Percentiles rank a stretch among this genome's conserved stretches.
These are phyloP conservation scores for Coemansia sp. DNA, from an alignment of 192 early-diverging fungal species.

Conservation along the genomic window DNA sequence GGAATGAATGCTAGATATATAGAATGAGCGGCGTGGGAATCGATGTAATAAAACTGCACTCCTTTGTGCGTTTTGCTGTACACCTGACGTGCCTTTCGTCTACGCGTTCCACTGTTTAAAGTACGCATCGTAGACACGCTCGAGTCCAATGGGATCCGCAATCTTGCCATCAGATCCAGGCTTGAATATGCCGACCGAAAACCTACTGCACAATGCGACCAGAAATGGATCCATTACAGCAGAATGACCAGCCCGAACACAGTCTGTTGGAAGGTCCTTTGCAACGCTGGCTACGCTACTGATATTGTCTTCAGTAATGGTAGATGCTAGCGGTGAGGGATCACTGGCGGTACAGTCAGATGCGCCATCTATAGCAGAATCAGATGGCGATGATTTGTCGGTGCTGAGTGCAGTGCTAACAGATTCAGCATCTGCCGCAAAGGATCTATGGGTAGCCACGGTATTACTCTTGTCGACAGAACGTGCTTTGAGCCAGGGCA, in stretches of 20 bases:
- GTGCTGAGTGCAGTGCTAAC: too few relatives aligned
- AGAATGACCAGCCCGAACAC: constrained; percentile 25
- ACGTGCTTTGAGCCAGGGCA: constrained; percentile 66
- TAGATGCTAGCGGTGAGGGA: not conserved
- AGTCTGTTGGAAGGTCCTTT: constrained; percentile 19
- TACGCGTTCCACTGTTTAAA: constrained; percentile 26
- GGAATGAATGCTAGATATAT: not conserved
- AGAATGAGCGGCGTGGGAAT: too few relatives aligned
- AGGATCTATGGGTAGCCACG: not conserved
- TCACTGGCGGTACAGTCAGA: constrained; percentile 22
- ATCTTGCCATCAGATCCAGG: constrained; percentile 23
- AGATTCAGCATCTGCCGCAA: not conserved
- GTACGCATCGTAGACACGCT: constrained; percentile 38
- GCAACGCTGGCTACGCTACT: not conserved
- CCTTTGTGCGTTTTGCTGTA: too few relatives aligned
- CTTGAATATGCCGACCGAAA: constrained; percentile 40
- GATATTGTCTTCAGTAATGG: not conserved
- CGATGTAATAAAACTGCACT: too few relatives aligned
- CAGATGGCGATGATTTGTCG: not conserved
- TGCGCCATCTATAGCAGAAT: not conserved
- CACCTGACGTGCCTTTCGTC: not conserved
- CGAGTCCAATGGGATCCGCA: constrained; percentile 25
- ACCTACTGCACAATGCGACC: constrained; percentile 24
- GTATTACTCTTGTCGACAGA: not conserved
- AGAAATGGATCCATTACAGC: constrained; percentile 36